Evolutionary conservation across 768 basidiomycete species (phyloP).

Genomic region (Collybia sordida): DNA sequence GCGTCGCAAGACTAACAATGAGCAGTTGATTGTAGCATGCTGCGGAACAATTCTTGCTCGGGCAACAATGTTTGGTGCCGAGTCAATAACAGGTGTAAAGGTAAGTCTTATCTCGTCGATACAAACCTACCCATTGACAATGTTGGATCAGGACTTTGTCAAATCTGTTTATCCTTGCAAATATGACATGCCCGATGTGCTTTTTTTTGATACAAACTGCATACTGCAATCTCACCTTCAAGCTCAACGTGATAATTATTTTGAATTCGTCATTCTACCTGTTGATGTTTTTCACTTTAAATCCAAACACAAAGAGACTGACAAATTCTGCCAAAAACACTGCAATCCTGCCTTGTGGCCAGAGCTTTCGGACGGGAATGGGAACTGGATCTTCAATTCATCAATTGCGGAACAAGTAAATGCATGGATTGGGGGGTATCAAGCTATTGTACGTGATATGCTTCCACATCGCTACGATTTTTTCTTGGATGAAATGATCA

Average conservation of each 20-base stretch:
- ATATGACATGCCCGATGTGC: conserved; percentile 7
- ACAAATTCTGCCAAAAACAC: conserved; percentile 20
- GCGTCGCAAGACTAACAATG: conserved; percentile 29
- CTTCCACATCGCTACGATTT: conserved; percentile 27
- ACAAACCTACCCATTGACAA: too few relatives aligned
- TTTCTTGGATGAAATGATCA: conserved; percentile 26
- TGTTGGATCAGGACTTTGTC: too few relatives aligned
- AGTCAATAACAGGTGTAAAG: conserved; percentile 10
- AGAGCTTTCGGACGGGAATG: conserved; percentile 26
- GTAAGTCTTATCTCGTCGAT: background rate
- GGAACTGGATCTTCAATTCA: conserved; percentile 40
- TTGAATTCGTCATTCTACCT: conserved; percentile 20
- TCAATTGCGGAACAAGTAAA: conserved; percentile 43
- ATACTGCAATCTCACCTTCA: conserved; percentile 8
- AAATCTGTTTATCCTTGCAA: too few relatives aligned
- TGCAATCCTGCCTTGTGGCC: conserved; percentile 33
- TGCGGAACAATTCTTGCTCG: conserved; percentile 31
- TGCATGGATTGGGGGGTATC: conserved; percentile 40
- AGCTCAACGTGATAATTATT: conserved; percentile 9
- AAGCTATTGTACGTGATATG: conserved; percentile 34
- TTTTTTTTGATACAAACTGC: conserved; percentile 31
- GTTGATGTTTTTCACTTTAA: conserved; percentile 39
- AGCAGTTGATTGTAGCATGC: conserved; percentile 27
- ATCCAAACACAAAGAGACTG: conserved; percentile 25
- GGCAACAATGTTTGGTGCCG: conserved; percentile 31